A percentile compares a stretch with the other conserved stretches of the same genome.
phyloP scores from a whole-genome alignment of 768 basidiomycete species.

The Suillus fuscotomentosus region DNA sequence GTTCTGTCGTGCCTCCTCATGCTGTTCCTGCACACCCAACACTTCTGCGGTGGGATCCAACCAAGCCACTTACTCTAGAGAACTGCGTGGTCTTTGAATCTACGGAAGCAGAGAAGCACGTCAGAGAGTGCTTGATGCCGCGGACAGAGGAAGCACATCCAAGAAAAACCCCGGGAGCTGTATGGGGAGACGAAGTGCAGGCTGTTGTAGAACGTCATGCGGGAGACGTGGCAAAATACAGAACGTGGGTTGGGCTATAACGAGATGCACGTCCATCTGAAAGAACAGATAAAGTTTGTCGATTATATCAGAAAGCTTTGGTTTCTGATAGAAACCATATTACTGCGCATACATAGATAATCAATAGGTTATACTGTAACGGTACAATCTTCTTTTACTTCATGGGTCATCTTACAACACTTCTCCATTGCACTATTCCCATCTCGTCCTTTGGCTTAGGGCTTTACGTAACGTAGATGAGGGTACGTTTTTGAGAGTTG shows the following conservation, averaged over 20 bases:
- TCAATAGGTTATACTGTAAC: constrained; percentile 17
- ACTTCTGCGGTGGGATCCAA: constrained; percentile 79
- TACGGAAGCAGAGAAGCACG: constrained; percentile 70
- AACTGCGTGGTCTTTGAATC: constrained; percentile 87
- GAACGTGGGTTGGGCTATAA: constrained; percentile 47
- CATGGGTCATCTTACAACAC: neutral
- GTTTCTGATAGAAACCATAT: constrained; percentile 4
- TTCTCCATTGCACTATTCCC: neutral
- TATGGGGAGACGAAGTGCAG: constrained; percentile 71
- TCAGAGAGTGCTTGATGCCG: constrained; percentile 39
- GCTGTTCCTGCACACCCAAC: constrained; percentile 70
- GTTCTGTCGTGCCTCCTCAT: constrained; percentile 78
- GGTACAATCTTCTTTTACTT: constrained; percentile 20
- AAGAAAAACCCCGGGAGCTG: constrained; percentile 41
- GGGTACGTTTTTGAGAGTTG: constrained; percentile 45
- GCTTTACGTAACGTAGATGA: constrained; percentile 37
- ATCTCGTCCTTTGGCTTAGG: neutral
- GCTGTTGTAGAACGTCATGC: constrained; percentile 55
- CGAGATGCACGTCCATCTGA: neutral
- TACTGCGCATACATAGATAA: constrained; percentile 25
- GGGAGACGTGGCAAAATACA: constrained; percentile 56
- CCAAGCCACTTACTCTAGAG: constrained; percentile 59
- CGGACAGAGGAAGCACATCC: constrained; percentile 8
- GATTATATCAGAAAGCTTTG: neutral
- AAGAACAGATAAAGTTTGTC: neutral